Evolutionary conservation across 768 basidiomycete genomes (phyloP), one percentile per base, ranked within the genome.

Genomic region (Agaricus subrufescens): DNA sequence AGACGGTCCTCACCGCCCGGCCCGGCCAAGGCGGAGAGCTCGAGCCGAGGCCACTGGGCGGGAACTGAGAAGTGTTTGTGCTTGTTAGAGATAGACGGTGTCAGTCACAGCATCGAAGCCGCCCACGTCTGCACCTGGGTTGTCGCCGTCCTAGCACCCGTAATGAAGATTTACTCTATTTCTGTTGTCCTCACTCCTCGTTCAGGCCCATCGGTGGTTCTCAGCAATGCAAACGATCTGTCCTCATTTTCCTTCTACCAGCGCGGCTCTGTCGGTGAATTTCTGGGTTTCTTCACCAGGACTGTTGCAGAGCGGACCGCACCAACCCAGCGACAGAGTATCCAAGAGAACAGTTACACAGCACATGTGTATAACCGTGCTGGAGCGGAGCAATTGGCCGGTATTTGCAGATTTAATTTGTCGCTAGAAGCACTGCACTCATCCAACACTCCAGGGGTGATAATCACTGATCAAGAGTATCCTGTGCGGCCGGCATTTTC

Each of bases 401-500:
- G 94, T 92, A 56, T 54, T 34, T 34, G 83, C 45, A 31, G 29
- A 19, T 27, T 25, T 56, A 40, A 26, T 15, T 56, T 8, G 7
- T 40, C 56, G 29, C 1, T 45, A n/a, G 25, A 25, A 30, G 34
- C 23, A 23, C 31, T 9, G 39, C 26, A 31, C 55, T 51, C 23
- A 52, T n/a, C 11, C 49, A 3, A 4, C 54, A 38, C 49, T 54
- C 26, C 65, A 95, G 94, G 83, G 57, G 90, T 98, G 54, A 85
- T 98, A 63, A 89, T 98, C 63, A 89, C 94, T 19, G 95, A 98
- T 73, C 80, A 90, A 47, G 97, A 98, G 69, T 99, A 99, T 71
- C 97, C 96, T 52, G 90, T 94, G 54, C 86, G 97, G 56, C 92
- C 95, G 4, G 96, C 94, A 1, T 99, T 98, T 77, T 97, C 96